Base-by-base conservation (phyloP, 169 alveolate genomes). In the Plasmodium chabaudi region DNA sequence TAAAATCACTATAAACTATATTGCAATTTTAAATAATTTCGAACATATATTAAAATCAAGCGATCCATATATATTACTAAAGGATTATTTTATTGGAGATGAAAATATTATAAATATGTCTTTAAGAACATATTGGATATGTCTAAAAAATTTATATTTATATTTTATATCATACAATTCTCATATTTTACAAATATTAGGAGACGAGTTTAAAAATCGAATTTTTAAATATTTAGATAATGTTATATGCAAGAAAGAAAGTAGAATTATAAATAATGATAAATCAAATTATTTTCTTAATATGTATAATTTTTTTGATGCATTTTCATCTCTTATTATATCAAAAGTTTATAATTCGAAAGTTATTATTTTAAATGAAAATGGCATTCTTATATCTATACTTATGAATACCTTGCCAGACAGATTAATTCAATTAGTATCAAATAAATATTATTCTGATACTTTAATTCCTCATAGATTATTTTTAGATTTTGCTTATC, bases 341-440 rank as follows among this genome's bases (percentile, higher is more conserved):
- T 82, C 90, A n/a, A 82, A 82, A 60, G 82, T 82, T 7, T 59
- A 82, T 71, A 82, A 82, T 27, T 19, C 82, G 13, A 82, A 65
- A 56, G 72, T 82, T 34, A 23, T 47, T 27, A 82, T 82, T 53
- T 82, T 82, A 67, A 82, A 82, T 49, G 90, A 82, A 82, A 82
- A 82, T 53, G 90, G 90, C 2, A 67, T 82, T 27, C 71, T 82
- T 17, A 82, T 61, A 67, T 82, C 90, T 57, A 67, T 82, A 15
- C 72, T 17, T 12, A 67, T 67, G 3, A 67, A 82, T 56, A 67
- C 90, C 5, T 44, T 67, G 13, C 84, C 82, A 12, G 82, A 82
- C 53, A 65, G 57, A 13, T 12, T 42, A 5, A 82, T 82, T 55
- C 90, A 82, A 61, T 49, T 82, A 9, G 84, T 82, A 19, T 67